Percentiles rank a stretch among this genome's conserved stretches.
Evolutionary conservation across 345 rosid genomes (phyloP).

Genomic region (Mallotus nudiflorus): DNA sequence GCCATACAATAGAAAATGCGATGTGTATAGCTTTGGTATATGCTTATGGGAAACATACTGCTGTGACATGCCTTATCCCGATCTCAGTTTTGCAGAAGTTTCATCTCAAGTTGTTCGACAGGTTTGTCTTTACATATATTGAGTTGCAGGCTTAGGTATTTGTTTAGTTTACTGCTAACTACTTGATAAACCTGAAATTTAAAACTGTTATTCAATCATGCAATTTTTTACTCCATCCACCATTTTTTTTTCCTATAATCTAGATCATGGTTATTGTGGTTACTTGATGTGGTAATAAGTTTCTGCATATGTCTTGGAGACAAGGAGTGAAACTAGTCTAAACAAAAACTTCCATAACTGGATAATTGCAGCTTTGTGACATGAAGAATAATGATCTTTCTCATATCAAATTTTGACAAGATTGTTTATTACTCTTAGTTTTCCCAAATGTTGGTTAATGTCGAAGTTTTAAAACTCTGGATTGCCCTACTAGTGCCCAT

Average conservation of each 20-base stretch:
- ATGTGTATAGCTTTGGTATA: constrained; percentile 39
- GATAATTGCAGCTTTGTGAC: too few relatives aligned
- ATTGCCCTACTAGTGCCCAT: too few relatives aligned
- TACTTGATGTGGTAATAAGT: neutral
- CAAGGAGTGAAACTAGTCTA: neutral
- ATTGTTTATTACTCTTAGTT: too few relatives aligned
- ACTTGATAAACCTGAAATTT: neutral
- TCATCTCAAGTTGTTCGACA: constrained; percentile 36
- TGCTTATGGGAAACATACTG: constrained; percentile 40
- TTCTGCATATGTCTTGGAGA: neutral
- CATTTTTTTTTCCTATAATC: neutral
- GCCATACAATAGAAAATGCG: constrained; percentile 39
- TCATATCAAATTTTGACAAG: too few relatives aligned
- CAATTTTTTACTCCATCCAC: neutral
- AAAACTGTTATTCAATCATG: neutral
- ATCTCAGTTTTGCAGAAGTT: constrained; percentile 36
- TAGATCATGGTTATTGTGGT: neutral
- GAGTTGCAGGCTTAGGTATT: neutral
- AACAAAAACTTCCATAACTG: neutral
- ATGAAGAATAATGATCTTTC: too few relatives aligned
- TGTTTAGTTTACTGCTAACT: neutral
- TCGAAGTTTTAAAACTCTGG: too few relatives aligned
- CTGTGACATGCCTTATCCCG: constrained; percentile 37
- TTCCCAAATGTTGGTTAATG: too few relatives aligned
- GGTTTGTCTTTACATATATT: constrained; percentile 19